A percentile compares a stretch with the other conserved stretches of the same genome.
Evolutionary conservation across 345 rosid species (phyloP).

Genomic region (Hibiscus mutabilis): DNA sequence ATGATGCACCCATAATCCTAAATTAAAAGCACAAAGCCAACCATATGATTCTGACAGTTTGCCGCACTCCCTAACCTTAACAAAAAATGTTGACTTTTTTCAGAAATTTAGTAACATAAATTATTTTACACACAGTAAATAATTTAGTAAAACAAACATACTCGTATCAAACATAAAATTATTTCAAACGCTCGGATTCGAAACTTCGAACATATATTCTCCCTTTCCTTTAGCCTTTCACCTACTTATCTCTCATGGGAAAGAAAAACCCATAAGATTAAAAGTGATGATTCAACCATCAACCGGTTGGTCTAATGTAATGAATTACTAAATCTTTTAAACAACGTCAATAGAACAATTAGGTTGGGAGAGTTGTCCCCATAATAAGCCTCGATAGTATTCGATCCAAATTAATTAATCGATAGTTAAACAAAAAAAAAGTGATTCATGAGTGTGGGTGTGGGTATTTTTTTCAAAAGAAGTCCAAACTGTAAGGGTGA

Average conservation of each 20-base stretch:
- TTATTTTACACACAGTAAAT: no score
- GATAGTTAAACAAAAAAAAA: no score
- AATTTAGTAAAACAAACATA: no score
- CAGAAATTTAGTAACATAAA: background rate
- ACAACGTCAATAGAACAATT: no score
- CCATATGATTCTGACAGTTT: background rate
- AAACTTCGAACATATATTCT: background rate
- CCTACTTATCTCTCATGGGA: background rate
- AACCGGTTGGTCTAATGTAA: no score
- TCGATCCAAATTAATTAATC: no score
- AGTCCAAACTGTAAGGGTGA: constrained; percentile 16
- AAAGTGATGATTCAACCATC: constrained; percentile 7
- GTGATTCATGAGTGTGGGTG: no score
- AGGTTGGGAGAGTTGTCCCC: no score
- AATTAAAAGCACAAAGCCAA: background rate
- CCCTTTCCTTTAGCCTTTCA: no score
- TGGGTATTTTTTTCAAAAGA: background rate
- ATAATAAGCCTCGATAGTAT: no score
- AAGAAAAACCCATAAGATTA: constrained; percentile 7
- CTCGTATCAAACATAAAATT: background rate
- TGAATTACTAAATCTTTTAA: no score
- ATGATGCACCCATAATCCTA: background rate
- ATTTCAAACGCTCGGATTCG: background rate
- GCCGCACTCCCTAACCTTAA: background rate
- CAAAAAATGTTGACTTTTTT: no score